These are phyloP conservation scores for Meripilus lineatus DNA, from an alignment of 1,284 basidiomycete species.

Conservation along the genomic window DNA sequence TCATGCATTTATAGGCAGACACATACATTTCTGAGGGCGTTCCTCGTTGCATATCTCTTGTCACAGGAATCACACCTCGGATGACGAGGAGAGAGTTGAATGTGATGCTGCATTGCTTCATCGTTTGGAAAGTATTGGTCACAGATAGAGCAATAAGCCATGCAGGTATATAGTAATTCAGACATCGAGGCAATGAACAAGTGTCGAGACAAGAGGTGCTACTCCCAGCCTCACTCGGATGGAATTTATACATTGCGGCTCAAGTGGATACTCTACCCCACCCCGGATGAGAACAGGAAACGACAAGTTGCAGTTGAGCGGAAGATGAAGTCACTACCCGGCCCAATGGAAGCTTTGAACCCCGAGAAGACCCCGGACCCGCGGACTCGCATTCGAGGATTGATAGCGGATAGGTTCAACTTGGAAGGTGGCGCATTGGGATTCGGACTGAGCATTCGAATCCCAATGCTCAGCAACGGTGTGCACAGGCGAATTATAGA, in stretches of 20 bases:
- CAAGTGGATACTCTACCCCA: background rate
- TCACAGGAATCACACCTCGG: slow-evolving; percentile 22
- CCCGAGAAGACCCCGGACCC: no score
- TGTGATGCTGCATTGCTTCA: slow-evolving; percentile 19
- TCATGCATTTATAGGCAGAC: background rate
- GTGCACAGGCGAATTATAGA: no score
- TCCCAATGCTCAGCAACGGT: no score
- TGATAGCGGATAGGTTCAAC: no score
- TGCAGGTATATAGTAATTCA: slow-evolving; percentile 13
- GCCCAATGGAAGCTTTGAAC: no score
- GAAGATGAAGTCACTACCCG: no score
- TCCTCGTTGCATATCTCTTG: slow-evolving; percentile 22
- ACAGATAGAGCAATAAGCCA: slow-evolving; percentile 26
- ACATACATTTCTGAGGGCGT: slow-evolving; percentile 22
- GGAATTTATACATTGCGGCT: background rate
- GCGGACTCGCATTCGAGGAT: no score
- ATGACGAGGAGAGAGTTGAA: slow-evolving; percentile 21
- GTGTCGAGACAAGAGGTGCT: background rate
- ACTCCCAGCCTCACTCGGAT: background rate
- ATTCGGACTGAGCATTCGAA: no score
- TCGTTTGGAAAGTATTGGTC: slow-evolving; percentile 23
- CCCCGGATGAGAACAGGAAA: background rate
- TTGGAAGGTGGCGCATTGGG: no score
- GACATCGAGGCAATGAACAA: background rate
- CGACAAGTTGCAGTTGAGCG: no score